phyloP scores from a whole-genome alignment of 129 eudicot species.

The Erigeron canadensis region DNA sequence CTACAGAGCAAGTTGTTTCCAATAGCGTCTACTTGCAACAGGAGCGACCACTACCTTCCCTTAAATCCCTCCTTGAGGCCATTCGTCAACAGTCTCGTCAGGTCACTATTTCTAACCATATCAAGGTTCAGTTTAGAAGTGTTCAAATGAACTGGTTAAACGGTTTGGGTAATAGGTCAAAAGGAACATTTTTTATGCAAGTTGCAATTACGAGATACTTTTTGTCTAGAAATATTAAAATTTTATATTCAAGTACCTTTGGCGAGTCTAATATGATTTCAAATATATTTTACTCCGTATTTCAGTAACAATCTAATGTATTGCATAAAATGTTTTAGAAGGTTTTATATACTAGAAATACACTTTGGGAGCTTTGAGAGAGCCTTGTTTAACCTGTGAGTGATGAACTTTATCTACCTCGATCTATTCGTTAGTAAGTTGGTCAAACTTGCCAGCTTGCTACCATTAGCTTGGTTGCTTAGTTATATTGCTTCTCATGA shows the following conservation, averaged over 20 bases:
- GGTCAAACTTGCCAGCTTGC: background rate
- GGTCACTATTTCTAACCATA: conserved; percentile 42
- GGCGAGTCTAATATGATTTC: background rate
- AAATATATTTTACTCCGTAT: too few species aligned
- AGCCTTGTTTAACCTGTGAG: background rate
- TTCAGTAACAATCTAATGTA: too few species aligned
- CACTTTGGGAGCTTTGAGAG: background rate
- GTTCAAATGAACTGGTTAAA: background rate
- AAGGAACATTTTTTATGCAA: background rate
- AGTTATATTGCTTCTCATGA: background rate
- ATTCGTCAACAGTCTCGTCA: conserved; percentile 36
- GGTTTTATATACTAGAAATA: background rate
- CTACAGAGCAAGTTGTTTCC: conserved; percentile 23
- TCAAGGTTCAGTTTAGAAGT: background rate
- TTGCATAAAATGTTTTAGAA: background rate
- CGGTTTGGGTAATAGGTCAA: background rate
- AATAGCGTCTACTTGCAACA: conserved; percentile 30
- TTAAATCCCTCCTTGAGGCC: conserved; percentile 45
- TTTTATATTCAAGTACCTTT: background rate
- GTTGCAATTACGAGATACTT: background rate
- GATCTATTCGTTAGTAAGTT: background rate
- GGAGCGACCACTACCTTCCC: conserved; percentile 44
- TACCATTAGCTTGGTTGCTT: background rate
- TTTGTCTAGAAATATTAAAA: background rate
- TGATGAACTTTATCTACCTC: background rate